Percentiles rank a stretch among this genome's conserved stretches.
phyloP scores from a whole-genome alignment of 192 early-diverging fungal species.

The Coemansia sp. region DNA sequence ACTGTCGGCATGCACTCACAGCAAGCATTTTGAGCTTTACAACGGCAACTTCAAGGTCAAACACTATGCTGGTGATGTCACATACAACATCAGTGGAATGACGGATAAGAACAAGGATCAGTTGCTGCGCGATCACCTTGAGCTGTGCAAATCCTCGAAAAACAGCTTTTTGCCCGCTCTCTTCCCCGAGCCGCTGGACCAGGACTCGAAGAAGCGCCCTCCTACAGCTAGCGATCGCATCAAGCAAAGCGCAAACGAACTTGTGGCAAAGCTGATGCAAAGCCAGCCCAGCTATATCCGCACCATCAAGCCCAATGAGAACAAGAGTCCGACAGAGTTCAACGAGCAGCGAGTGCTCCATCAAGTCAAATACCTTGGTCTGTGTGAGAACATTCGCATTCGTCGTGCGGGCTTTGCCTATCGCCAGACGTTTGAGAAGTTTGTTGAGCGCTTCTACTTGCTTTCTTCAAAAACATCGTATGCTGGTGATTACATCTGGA shows the following conservation, averaged over 20 bases:
- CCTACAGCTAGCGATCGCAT: slow-evolving; percentile 97
- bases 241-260: slow-evolving; percentile 78
- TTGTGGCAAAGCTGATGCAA: slow-evolving; percentile 93
- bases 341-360: slow-evolving; percentile 90
- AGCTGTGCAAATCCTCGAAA: slow-evolving; percentile 75
- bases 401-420: slow-evolving; percentile 98
- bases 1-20: slow-evolving; percentile 63
- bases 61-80: slow-evolving; percentile 98
- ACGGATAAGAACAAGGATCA: slow-evolving; percentile 99
- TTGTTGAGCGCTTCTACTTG: slow-evolving; percentile 74
- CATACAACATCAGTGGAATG: slow-evolving; percentile 89
- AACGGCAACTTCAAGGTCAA: slow-evolving; percentile 77
- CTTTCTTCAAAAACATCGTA: slow-evolving; percentile 75
- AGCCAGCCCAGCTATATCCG: slow-evolving; percentile 95
- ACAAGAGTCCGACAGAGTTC: slow-evolving; percentile 88
- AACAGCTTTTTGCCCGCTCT: slow-evolving; percentile 77
- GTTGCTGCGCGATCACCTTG: slow-evolving; percentile 88
- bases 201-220: slow-evolving; percentile 90
- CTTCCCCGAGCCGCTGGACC: slow-evolving; percentile 91
- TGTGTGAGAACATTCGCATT: slow-evolving; percentile 97
- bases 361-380: slow-evolving; percentile 95
- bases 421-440: slow-evolving; percentile 90
- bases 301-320: slow-evolving; percentile 97
- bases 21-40: slow-evolving; percentile 73
- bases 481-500: slow-evolving; percentile 82